Conservation (phyloP, 306 rosid genomes). For the Sindora glabra region DNA sequence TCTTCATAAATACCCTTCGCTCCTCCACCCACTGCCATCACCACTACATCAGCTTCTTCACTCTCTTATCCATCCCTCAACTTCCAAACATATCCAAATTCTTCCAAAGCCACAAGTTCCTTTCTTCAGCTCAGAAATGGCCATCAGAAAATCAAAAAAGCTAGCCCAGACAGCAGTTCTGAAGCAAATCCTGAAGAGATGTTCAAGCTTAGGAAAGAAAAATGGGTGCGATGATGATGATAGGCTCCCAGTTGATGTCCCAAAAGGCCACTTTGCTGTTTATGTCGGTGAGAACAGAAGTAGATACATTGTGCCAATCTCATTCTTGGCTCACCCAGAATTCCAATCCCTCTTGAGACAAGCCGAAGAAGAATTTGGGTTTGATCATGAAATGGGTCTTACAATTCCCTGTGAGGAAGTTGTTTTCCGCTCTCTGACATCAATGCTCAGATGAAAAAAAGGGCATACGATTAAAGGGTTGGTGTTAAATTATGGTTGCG, state of each 20-base stretch:
- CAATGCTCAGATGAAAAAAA: constrained; percentile 49
- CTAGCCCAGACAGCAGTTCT: constrained; percentile 58
- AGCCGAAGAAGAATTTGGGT: constrained; percentile 94
- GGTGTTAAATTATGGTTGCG: too few species aligned
- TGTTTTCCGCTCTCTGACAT: constrained; percentile 61
- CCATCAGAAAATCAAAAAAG: constrained; percentile 43
- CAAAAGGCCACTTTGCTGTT: constrained; percentile 90
- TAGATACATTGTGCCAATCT: constrained; percentile 76
- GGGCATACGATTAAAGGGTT: too few species aligned
- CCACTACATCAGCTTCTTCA: too few species aligned
- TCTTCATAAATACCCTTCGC: too few species aligned
- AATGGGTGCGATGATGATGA: constrained; percentile 45
- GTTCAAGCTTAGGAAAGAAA: constrained; percentile 73
- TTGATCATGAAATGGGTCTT: constrained; percentile 80
- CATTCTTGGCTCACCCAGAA: constrained; percentile 65
- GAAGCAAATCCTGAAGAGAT: constrained; percentile 79
- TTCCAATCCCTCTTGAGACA: constrained; percentile 67
- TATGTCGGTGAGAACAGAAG: constrained; percentile 86
- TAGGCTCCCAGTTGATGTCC: constrained; percentile 60
- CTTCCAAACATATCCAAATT: too few species aligned
- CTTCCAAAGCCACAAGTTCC: too few species aligned
- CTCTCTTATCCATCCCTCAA: too few species aligned
- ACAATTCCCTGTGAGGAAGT: constrained; percentile 81
- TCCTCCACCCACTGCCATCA: too few species aligned
- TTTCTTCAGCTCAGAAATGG: too few species aligned